These are phyloP conservation scores for Metschnikowia kofuensis DNA, from an alignment of 805 yeast genomes.

Conservation along the genomic window DNA sequence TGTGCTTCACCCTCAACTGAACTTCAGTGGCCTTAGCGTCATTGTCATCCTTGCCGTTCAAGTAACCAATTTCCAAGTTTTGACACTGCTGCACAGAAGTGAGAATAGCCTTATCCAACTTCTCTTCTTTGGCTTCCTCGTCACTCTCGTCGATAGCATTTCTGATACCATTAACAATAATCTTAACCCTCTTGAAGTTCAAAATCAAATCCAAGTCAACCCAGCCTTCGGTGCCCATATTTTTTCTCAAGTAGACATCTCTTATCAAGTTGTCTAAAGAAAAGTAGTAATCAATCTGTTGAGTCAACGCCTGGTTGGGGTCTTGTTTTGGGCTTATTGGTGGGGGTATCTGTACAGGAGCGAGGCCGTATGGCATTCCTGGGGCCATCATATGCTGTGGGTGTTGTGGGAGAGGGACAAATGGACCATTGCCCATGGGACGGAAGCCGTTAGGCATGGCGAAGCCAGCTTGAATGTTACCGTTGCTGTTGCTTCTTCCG, in stretches of 20 bases:
- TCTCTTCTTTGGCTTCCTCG: slow-evolving; percentile 18
- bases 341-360: slow-evolving; percentile 38
- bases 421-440: slow-evolving; percentile 18
- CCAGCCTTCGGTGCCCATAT: slow-evolving; percentile 72
- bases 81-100: slow-evolving; percentile 54
- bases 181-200: slow-evolving; percentile 71
- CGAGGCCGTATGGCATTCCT: slow-evolving; percentile 17
- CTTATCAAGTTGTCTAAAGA: slow-evolving; percentile 82
- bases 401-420: slow-evolving; percentile 22
- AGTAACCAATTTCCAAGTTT: slow-evolving; percentile 46
- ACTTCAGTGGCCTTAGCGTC: slow-evolving; percentile 42
- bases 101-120: slow-evolving; percentile 36
- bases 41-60: slow-evolving; percentile 28
- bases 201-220: slow-evolving; percentile 61
- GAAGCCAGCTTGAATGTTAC: slow-evolving; percentile 16
- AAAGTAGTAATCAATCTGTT: slow-evolving; percentile 88
- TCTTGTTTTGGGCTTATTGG: slow-evolving; percentile 47
- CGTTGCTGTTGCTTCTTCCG: slow-evolving; percentile 19
- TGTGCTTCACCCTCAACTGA: slow-evolving; percentile 58
- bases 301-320: slow-evolving; percentile 42
- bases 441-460: slow-evolving; percentile 19
- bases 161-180: slow-evolving; percentile 41
- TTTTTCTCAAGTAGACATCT: slow-evolving; percentile 77
- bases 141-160: slow-evolving; percentile 28
- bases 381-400: slow-evolving; percentile 23